Evolutionary conservation across 176 grass and related monocot species (phyloP).

Genomic region (Triticum monococcum): DNA sequence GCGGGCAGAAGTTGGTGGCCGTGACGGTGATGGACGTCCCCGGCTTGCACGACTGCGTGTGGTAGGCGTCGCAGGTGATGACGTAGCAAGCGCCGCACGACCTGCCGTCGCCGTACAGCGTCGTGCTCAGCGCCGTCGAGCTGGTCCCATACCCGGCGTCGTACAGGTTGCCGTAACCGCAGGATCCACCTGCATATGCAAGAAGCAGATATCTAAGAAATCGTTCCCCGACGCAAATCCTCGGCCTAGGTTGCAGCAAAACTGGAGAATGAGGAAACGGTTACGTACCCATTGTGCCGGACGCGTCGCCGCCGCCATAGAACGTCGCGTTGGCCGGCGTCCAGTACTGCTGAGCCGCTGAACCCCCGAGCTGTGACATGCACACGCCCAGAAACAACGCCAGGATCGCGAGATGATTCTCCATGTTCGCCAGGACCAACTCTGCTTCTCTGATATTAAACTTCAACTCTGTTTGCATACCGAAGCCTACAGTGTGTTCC

Average conservation of each 20-base stretch:
- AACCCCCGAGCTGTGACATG: neutral
- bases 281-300: constrained; percentile 47
- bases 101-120: constrained; percentile 46
- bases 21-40: constrained; percentile 31
- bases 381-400: constrained; percentile 15
- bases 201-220: neutral
- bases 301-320: constrained; percentile 45
- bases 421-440: neutral
- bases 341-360: constrained; percentile 20
- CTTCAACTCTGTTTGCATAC: neutral
- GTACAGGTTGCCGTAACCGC: constrained; percentile 59
- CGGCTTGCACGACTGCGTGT: constrained; percentile 27
- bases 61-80: constrained; percentile 29
- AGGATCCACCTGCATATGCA: constrained; percentile 42
- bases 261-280: neutral
- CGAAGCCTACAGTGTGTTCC: neutral
- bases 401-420: constrained; percentile 10
- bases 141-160: constrained; percentile 36
- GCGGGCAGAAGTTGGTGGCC: constrained; percentile 67
- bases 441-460: neutral
- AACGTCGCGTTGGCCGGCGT: constrained; percentile 49
- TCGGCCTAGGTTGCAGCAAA: neutral
- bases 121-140: constrained; percentile 57
- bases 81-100: constrained; percentile 49
- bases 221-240: neutral